Base-by-base conservation (phyloP, 768 basidiomycete genomes). In the Tylopilus sp. region DNA sequence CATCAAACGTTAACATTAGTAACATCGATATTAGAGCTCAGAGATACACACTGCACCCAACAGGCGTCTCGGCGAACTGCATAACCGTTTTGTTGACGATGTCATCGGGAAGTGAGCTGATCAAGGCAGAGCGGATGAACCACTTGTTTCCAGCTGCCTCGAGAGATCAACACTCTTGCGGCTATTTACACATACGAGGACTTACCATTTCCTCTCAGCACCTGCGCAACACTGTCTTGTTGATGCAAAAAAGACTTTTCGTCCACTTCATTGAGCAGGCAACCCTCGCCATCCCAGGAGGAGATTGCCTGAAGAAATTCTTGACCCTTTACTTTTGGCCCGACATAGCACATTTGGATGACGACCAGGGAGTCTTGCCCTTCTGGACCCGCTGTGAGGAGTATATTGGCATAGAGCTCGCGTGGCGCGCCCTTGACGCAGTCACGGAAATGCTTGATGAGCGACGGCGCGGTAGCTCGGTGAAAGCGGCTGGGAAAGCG, bases 371-470 rank as follows among this genome's bases (percentile, higher is more conserved):
- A 93, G 57, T 90, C 88, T 57, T 88, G 79, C 44, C 83, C 83
- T 10, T 81, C 83, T 4, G 92, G 91, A 7, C 94, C 93, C 0
- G 94, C 93, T 3, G 94, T 95, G 49, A 95, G 78, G 48, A 95
- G 80, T 30, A 92, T 81, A 63, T 95, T 95, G 33, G 90, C 87
- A 65, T 97, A 97, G 17, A 95, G 79, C 61, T 91, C 86, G 10
- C 87, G 79, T 1, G 92, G 91, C 12, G 90, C 88, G 36, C 84
- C 83, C 64, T 95, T 95, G 73, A 95, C 80, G 62, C 91, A 94
- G 67, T 97, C 94, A 22, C 94, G 83, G 73, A 93, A 91, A 69
- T 95, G 94, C 57, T 85, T 86, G 64, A 97, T 83, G 40, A 95
- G 80, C 5, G 89, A 91, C 4, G 91, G 85, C 0, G 94, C 86